Base-by-base conservation (phyloP, 2,329 filamentous ascomycete genomes). In the Didymella segeticola region DNA sequence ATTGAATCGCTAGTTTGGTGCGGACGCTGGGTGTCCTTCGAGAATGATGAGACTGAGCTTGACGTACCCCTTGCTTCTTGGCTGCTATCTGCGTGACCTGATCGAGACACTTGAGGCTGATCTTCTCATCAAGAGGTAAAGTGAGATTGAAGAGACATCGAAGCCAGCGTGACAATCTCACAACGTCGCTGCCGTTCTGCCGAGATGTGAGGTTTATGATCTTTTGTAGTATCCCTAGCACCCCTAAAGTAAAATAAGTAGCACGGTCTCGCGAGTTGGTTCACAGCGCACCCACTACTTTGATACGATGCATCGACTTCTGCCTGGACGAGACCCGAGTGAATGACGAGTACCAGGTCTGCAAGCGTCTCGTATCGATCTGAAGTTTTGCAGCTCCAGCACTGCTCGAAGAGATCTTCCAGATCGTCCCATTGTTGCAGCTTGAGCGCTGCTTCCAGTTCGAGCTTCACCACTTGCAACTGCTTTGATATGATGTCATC, bases 121-220 rank as follows among this genome's bases (percentile, higher is more conserved):
- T 73, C 0, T 72, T 71, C 17, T 85, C 81, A 39, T 86, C 81
- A 4, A 82, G 77, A 1, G 82, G 77, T 0, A 92, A 74, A 0
- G 88, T 82, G 1, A 86, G 79, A 57, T 89, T 88, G 60, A 93
- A 89, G 2, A 95, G 79, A 63, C 89, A 92, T 1, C 90, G 85
- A 38, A 93, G 83, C 78, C 95, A 96, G 63, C 88, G 89, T 7
- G 89, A 84, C 1, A 96, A 78, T 62, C 85, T 86, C 1, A 71
- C 68, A 4, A 79, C 78, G 57, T 88, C 81, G 10, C 87, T 85
- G 0, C 73, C 65, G 15, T 86, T 80, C 1, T 86, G 72, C 1
- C 74, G 78, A 74, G 85, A 88, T 15, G 89, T 86, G 41, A 86
- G 79, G 64, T 90, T 89, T 66, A 95, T 84, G 54, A 93, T 86